Base-by-base conservation (phyloP, 306 rosid genomes). In the Rosa chinensis region DNA sequence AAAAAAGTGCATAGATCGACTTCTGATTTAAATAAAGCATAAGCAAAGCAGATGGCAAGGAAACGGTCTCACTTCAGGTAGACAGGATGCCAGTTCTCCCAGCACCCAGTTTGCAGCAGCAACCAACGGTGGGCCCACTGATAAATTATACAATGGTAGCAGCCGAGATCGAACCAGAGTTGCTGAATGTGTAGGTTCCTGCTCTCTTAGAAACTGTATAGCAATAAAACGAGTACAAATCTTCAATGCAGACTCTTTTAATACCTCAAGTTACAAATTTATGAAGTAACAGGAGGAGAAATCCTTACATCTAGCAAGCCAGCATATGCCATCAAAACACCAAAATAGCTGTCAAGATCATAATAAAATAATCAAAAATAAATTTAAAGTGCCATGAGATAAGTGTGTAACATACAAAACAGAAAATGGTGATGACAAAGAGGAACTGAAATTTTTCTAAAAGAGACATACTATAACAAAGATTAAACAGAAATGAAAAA, bases 41-140 rank as follows among this genome's bases (percentile, higher is more conserved):
- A 70, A 7, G 52, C 6, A 35, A 13, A 61, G 53, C 50, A 78
- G 86, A 84, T 69, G 70, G 85, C 70, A 50, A 47, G 78, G 81
- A 73, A 82, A 68, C 42, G 71, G 21, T 68, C 91, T 84, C 86
- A 94, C 98, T 82, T 92, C 92, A 52, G 92, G 91, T 70, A 94
- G 90, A 82, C 97, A 94, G 70, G 92, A 83, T 47, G 94, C 95
- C 58, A 91, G 88, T 82, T 94, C 97, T 84, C 98, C 98, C 76
- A 94, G 91, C 62, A 94, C 93, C 98, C 98, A 94, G 85, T 94
- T 94, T 82, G 98, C 96, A 82, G 90, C 85, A 68, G 94, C 98
- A 81, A 91, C 69, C 79, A 94, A 87, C 17, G 96, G 98, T 77
- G 73, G 74, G 83, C 83, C 59, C 73, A 62, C 77, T 69, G 88